A percentile compares a stretch with the other conserved stretches of the same genome.
phyloP scores from a whole-genome alignment of 345 rosid species.

The Sonneratia caseolaris region DNA sequence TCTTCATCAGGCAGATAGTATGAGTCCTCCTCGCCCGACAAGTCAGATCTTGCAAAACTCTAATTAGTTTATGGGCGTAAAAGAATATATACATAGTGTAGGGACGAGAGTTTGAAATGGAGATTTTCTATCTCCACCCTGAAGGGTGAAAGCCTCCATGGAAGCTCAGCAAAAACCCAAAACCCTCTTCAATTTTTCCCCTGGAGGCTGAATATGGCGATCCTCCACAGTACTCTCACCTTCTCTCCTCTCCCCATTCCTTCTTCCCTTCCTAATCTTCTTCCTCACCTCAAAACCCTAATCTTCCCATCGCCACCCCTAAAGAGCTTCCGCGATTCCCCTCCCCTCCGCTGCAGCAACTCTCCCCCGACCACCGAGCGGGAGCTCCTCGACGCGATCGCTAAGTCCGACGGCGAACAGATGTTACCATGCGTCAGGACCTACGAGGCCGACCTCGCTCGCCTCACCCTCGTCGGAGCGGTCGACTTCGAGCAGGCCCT shows the following conservation, averaged over 20 bases:
- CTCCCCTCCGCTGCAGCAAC: constrained; percentile 19
- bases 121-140: neutral
- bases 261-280: neutral
- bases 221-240: constrained; percentile 4
- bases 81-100: neutral
- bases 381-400: constrained; percentile 52
- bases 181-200: constrained; percentile 2
- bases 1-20: too few species aligned
- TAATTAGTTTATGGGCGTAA: neutral
- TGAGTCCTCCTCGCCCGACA: too few species aligned
- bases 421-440: constrained; percentile 70
- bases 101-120: neutral
- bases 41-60: too few species aligned
- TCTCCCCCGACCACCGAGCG: constrained; percentile 32
- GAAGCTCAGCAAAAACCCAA: constrained; percentile 4
- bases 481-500: constrained; percentile 71
- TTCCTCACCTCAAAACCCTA: neutral
- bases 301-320: constrained; percentile 10
- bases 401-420: constrained; percentile 36
- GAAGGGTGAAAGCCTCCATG: neutral
- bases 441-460: constrained; percentile 62
- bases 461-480: constrained; percentile 65
- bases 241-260: neutral
- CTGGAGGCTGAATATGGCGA: neutral
- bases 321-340: constrained; percentile 6